Base-by-base conservation (phyloP, 176 grass and related monocot species). In the Oryza brachyantha region DNA sequence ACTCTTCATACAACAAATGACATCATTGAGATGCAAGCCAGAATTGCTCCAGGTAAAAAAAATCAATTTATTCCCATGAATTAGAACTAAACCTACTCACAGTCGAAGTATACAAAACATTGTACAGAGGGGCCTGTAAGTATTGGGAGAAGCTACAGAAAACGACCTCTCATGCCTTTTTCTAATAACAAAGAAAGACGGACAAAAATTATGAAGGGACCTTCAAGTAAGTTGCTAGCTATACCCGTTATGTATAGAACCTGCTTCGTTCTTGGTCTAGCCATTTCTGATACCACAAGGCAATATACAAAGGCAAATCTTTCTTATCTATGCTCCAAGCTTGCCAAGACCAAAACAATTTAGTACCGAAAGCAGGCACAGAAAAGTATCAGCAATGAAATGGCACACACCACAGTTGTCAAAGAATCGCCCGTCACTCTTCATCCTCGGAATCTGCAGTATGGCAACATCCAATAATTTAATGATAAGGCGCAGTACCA, bases 361-460 rank as follows among this genome's bases (percentile, higher is more conserved):
- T 43, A 81, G 29, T 76, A 39, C 36, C 48, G 65, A 81, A 73
- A 84, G 81, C 77, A 75, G 80, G 68, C 57, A 81, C 10, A 66
- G 29, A 70, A 80, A 77, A 37, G 77, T 85, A 89, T 77, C 73
- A 77, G 60, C 36, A 37, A 81, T 66, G 72, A 85, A 81, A 81
- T 77, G 77, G 12, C 46, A 24, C 46, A 24, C 48, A 36, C 37
- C 75, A 58, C 36, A 66, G 48, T 72, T 73, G 82, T 89, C 87
- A 85, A 81, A 76, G 46, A 81, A 72, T 76, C 57, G 38, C 64
- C 17, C 65, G 61, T 92, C 75, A 92, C 9, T 92, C 86, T 19
- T 84, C 90, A 28, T 92, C 89, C 28, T 91, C 90, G 0, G 90
- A 92, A 92, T 92, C 90, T 92, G 90, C 75, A 79, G 54, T 63